Evolutionary conservation across 257 asterid species (phyloP).

Genomic region (Nicotiana otophora): DNA sequence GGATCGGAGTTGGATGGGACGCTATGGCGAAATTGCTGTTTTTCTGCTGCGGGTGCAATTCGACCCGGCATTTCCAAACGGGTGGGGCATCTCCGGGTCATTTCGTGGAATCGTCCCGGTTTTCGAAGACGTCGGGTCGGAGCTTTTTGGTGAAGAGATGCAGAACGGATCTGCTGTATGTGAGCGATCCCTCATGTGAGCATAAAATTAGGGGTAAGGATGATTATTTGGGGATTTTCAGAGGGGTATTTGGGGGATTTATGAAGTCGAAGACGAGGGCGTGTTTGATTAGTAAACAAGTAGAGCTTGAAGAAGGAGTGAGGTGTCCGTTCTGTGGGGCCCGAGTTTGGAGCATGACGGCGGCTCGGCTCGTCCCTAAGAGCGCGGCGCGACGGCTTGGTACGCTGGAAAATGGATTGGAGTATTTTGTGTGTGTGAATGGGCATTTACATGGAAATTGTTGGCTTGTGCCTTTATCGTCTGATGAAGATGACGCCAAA

Average conservation of each 20-base stretch:
- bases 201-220: conserved; percentile 29
- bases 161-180: conserved; percentile 59
- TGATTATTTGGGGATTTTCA: conserved; percentile 52
- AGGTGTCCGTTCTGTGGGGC: conserved; percentile 73
- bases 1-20: conserved; percentile 61
- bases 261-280: conserved; percentile 65
- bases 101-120: conserved; percentile 49
- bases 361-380: conserved; percentile 57
- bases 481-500: conserved; percentile 11
- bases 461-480: conserved; percentile 68
- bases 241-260: conserved; percentile 75
- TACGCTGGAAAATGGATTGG: conserved; percentile 50
- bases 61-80: conserved; percentile 40
- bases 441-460: conserved; percentile 81
- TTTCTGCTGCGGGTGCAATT: conserved; percentile 68
- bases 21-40: conserved; percentile 68
- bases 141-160: conserved; percentile 55
- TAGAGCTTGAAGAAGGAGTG: conserved; percentile 40
- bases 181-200: conserved; percentile 78
- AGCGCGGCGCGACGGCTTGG: conserved; percentile 67
- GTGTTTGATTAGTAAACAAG: conserved; percentile 40
- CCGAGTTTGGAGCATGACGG: conserved; percentile 85
- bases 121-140: conserved; percentile 82
- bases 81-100: conserved; percentile 42
- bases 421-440: conserved; percentile 75